Percentiles rank a stretch among this genome's conserved stretches.
These are phyloP conservation scores for Thymus quinquecostatus DNA, from an alignment of 257 asterid genomes.

Conservation along the genomic window DNA sequence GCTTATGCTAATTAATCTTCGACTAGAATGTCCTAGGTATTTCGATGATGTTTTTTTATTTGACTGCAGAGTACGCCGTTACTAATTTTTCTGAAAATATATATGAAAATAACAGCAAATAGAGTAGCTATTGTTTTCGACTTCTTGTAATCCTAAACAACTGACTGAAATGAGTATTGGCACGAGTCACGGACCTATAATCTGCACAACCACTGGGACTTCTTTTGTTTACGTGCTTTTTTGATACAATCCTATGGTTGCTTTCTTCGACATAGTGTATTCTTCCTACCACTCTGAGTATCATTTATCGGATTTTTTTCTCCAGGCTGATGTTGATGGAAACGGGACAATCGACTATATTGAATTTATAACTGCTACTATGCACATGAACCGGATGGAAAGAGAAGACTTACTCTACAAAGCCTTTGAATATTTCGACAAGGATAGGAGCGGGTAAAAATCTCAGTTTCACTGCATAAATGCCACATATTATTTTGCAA, in stretches of 20 bases:
- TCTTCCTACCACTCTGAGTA: background rate
- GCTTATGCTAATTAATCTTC: background rate
- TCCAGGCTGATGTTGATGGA: conserved; percentile 93
- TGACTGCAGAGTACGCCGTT: background rate
- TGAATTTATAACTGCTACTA: conserved; percentile 88
- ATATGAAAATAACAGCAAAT: too few species aligned
- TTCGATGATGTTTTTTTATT: background rate
- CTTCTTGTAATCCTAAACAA: too few species aligned
- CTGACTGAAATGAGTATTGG: background rate
- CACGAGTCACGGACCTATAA: background rate
- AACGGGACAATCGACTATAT: conserved; percentile 86
- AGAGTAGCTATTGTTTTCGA: too few species aligned
- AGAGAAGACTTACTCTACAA: conserved; percentile 83
- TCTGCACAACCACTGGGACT: background rate
- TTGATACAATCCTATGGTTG: background rate
- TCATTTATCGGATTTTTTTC: conserved; percentile 6
- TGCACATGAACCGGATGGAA: conserved; percentile 95
- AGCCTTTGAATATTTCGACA: conserved; percentile 92
- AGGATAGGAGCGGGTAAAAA: conserved; percentile 85
- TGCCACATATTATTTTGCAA: conserved; percentile 13
- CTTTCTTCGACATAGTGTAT: background rate
- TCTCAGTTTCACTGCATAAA: conserved; percentile 14
- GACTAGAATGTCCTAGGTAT: background rate
- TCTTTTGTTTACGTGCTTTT: background rate
- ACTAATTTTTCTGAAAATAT: too few species aligned